Conservation (phyloP, 768 basidiomycete species). For the Lactarius sanguifluus region DNA sequence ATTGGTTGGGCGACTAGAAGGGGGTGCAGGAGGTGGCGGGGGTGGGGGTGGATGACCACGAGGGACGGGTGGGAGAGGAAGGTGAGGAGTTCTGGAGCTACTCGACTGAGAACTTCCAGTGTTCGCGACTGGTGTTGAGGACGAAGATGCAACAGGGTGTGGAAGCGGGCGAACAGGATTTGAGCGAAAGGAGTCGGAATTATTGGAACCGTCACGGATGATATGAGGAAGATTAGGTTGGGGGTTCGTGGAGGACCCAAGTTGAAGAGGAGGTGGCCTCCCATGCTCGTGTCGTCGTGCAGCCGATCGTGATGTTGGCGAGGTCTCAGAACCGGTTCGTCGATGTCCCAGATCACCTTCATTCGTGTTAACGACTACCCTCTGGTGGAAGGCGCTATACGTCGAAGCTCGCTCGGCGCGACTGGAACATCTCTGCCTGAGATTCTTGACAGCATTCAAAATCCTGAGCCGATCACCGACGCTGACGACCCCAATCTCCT, state of each 20-base stretch:
- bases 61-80: conserved; percentile 70
- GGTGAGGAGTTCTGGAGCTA: conserved; percentile 49
- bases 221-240: conserved; percentile 70
- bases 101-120: conserved; percentile 39
- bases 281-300: conserved; percentile 47
- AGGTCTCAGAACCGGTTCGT: conserved; percentile 25
- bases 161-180: conserved; percentile 49
- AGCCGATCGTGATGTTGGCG: conserved; percentile 31
- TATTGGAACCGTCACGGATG: conserved; percentile 56
- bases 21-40: conserved; percentile 35
- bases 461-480: conserved; percentile 93
- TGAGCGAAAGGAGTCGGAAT: conserved; percentile 49
- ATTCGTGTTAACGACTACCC: conserved; percentile 20
- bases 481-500: conserved; percentile 86
- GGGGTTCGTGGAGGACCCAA: conserved; percentile 49
- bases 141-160: conserved; percentile 35
- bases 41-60: conserved; percentile 49
- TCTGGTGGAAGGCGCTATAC: conserved; percentile 8
- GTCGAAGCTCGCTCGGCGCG: conserved; percentile 22
- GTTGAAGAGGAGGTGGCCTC: conserved; percentile 80
- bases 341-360: conserved; percentile 30
- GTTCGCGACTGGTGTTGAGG: conserved; percentile 38
- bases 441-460: conserved; percentile 74
- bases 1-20: conserved; percentile 35
- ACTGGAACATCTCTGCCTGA: conserved; percentile 58